A percentile compares a stretch with the other conserved stretches of the same genome.
These are phyloP conservation scores for Eutrema salsugineum DNA, from an alignment of 441 rosid genomes.

Conservation along the genomic window DNA sequence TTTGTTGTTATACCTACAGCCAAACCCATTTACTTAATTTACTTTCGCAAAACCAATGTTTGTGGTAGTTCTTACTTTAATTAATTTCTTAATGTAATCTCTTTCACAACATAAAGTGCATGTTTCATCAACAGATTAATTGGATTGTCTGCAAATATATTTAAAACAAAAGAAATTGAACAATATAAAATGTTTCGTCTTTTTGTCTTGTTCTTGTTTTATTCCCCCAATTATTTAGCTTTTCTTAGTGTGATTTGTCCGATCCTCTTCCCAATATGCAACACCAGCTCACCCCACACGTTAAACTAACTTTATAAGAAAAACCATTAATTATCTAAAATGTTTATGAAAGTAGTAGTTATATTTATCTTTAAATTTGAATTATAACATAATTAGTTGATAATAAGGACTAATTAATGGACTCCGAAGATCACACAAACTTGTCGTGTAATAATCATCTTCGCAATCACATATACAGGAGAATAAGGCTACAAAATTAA, in stretches of 20 bases:
- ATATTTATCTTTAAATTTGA: neutral
- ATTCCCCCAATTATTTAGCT: slow-evolving; percentile 29
- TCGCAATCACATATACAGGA: neutral
- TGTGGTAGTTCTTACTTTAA: neutral
- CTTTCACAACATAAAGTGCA: neutral
- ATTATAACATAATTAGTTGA: neutral
- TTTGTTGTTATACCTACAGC: neutral
- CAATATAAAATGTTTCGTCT: neutral
- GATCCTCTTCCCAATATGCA: slow-evolving; percentile 33
- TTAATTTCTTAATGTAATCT: slow-evolving; percentile 1
- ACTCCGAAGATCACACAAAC: neutral
- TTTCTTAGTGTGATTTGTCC: slow-evolving; percentile 27
- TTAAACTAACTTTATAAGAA: slow-evolving; percentile 15
- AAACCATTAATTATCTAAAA: neutral
- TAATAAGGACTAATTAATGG: neutral
- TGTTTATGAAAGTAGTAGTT: neutral
- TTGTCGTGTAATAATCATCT: neutral
- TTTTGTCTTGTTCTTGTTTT: slow-evolving; percentile 17
- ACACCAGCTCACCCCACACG: slow-evolving; percentile 31
- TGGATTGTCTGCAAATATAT: neutral
- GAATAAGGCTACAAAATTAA: too few relatives aligned
- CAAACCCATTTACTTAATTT: slow-evolving; percentile 6
- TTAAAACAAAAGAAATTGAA: neutral
- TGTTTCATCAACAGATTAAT: slow-evolving; percentile 5
- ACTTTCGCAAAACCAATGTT: neutral